Evolutionary conservation across 768 basidiomycete species (phyloP).

Genomic region (Hypholoma fasciculare): DNA sequence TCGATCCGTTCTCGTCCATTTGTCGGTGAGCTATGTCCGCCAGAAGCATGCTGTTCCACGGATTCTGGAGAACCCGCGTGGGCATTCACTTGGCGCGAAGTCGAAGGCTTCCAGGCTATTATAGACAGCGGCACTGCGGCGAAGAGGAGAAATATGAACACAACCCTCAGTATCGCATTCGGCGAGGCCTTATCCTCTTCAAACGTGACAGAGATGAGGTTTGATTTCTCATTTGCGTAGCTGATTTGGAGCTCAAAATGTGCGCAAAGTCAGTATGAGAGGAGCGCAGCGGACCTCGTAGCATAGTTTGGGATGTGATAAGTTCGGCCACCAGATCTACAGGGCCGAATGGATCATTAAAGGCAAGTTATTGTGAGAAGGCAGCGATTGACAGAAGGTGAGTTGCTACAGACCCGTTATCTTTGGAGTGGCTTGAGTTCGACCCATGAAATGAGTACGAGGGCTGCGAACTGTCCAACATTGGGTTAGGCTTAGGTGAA

Average conservation of each 20-base stretch:
- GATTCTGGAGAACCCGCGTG: not conserved
- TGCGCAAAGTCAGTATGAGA: not conserved
- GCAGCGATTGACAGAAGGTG: conserved; percentile 1
- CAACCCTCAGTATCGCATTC: conserved; percentile 22
- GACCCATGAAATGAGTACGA: conserved; percentile 38
- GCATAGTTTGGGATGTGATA: conserved; percentile 42
- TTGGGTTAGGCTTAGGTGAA: conserved; percentile 19
- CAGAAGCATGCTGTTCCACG: not conserved
- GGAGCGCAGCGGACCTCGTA: conserved; percentile 29
- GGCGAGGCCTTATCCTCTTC: conserved; percentile 31
- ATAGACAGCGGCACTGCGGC: conserved; percentile 24
- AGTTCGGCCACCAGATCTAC: conserved; percentile 34
- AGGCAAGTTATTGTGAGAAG: conserved; percentile 6
- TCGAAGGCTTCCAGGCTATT: conserved; percentile 9
- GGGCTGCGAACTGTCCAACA: conserved; percentile 25
- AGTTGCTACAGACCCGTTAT: conserved; percentile 31
- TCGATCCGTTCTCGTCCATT: not conserved
- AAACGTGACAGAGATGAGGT: conserved; percentile 34
- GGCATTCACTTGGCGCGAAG: not conserved
- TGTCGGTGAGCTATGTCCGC: not conserved
- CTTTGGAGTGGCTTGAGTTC: conserved; percentile 39
- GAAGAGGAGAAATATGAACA: conserved; percentile 27
- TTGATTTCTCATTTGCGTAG: conserved; percentile 38
- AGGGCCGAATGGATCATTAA: conserved; percentile 1
- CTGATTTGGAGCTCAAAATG: conserved; percentile 18